Base-by-base conservation (phyloP, 257 asterid species). In the Schizonepeta tenuifolia region DNA sequence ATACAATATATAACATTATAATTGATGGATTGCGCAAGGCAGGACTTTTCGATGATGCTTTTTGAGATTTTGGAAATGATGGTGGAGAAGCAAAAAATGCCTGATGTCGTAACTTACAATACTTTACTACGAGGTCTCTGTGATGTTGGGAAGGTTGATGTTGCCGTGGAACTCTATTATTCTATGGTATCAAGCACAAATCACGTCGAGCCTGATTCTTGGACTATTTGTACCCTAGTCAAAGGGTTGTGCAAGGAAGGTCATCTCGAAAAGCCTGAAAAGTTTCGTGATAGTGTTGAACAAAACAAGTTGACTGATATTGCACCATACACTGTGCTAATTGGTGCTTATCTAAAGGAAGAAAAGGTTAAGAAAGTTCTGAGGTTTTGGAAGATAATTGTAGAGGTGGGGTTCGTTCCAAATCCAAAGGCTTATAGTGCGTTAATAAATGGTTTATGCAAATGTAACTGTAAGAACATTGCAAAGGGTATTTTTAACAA, bases 161-260 rank as follows among this genome's bases (percentile, higher is more conserved):
- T 64, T 64, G 93, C 97, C 20, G 1, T 80, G 76, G 72, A 80
- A 38, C 87, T 90, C 66, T 88, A 80, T 24, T 72, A 82, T 57
- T 82, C 77, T 9, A 86, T 90, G 93, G 53, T 64, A 28, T 82
- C 67, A 38, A 80, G 78, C 10, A 14, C 79, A 53, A 78, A 72
- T 15, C 70, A 22, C 46, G 80, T 79, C 17, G 78, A 75, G 67
- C 90, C 96, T 14, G 84, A 88, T 84, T 80, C 87, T 31, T 70
- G 81, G 83, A 89, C 92, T 10, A 12, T 79, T 31, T 60, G 83
- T 55, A 62, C 77, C 21, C 36, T 90, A 44, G 82, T 90, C 59
- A 86, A 78, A 76, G 96, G 96, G 71, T 80, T 90, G 35, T 90
- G 96, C 77, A 77, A 54, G 68, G 87, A 85, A 71, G 91, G 88